Base-by-base conservation (phyloP, 2,329 filamentous ascomycete species). In the Cladophialophora immunda region DNA sequence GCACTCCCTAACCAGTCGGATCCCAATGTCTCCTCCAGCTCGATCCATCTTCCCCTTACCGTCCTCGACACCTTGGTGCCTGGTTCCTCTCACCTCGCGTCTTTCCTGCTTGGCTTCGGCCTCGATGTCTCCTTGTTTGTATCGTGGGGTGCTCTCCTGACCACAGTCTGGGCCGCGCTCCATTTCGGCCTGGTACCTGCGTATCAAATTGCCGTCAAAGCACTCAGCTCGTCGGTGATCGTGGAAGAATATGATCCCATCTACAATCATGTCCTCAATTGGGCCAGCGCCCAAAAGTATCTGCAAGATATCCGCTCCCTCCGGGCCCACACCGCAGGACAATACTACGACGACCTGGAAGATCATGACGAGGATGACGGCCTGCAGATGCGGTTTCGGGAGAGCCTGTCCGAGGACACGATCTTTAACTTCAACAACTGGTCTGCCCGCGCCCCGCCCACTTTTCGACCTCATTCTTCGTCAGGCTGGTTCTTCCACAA, bases 191-290 rank as follows among this genome's bases (percentile, higher is more conserved):
- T 77, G 68, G 66, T 67, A 1, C 71, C 77, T 22, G 64, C 74
- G 15, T 76, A 74, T 36, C 64, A 68, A 1, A 45, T 75, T 27
- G 79, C 82, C 62, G 62, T 73, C 19, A 67, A 70, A 3, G 75
- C 80, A 62, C 79, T 80, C 71, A 81, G 81, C 67, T 81, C 80
- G 17, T 78, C 75, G 1, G 67, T 90, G 67, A 82, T 82, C 53
- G 79, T 90, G 55, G 81, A 78, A 67, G 84, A 83, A 69, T 81
- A 81, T 56, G 87, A 90, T 71, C 83, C 86, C 64, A 88, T 89
- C 53, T 88, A 87, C 72, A 63, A 74, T 4, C 84, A 89, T 62
- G 73, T 90, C 59, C 87, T 89, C 79, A 81, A 83, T 65, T 90
- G 86, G 80, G 79, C 90, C 2, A 84, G 85, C 0, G 75, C 81